Evolutionary conservation across 2,329 filamentous ascomycete genomes (phyloP).

Genomic region (Fusarium sp.): DNA sequence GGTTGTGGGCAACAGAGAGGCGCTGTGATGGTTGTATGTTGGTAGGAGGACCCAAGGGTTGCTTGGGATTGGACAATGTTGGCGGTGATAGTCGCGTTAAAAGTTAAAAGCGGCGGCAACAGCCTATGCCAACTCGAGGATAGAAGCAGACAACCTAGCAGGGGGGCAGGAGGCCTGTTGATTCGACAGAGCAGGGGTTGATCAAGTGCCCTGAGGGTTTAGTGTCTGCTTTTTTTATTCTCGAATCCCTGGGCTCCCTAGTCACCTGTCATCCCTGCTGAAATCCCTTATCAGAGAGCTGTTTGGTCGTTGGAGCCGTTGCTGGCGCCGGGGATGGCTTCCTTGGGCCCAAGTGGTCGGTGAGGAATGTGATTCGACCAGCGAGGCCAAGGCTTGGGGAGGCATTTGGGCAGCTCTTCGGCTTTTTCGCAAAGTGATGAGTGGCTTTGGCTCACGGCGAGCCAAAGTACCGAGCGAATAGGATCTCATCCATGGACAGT

Average conservation of each 20-base stretch:
- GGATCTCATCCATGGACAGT: conserved; percentile 26
- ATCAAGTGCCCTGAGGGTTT: conserved; percentile 13
- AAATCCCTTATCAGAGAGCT: conserved; percentile 35
- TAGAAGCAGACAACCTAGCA: conserved; percentile 17
- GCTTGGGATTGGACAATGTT: conserved; percentile 37
- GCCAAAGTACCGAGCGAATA: conserved; percentile 43
- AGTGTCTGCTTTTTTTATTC: conserved; percentile 42
- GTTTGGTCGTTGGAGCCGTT: conserved; percentile 39
- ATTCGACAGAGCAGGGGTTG: conserved; percentile 31
- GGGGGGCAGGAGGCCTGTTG: conserved; percentile 28
- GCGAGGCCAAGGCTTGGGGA: conserved; percentile 23
- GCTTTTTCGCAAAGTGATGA: conserved; percentile 18
- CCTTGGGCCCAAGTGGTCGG: conserved; percentile 43
- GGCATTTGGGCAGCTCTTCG: conserved; percentile 26
- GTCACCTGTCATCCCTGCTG: conserved; percentile 34
- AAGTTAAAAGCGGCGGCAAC: conserved; percentile 44
- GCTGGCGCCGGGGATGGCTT: conserved; percentile 42
- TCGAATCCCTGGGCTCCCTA: conserved; percentile 34
- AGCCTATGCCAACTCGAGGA: conserved; percentile 34
- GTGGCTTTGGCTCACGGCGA: conserved; percentile 32
- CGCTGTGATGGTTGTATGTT: conserved; percentile 41
- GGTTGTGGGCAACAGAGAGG: conserved; percentile 30
- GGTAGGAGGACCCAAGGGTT: conserved; percentile 24
- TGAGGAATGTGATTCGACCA: conserved; percentile 45
- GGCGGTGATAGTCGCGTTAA: conserved; percentile 39